Evolutionary conservation across 2,329 filamentous ascomycete species (phyloP), one percentile per base, ranked within the genome.

Genomic region (Pseudogymnoascus pannorum): DNA sequence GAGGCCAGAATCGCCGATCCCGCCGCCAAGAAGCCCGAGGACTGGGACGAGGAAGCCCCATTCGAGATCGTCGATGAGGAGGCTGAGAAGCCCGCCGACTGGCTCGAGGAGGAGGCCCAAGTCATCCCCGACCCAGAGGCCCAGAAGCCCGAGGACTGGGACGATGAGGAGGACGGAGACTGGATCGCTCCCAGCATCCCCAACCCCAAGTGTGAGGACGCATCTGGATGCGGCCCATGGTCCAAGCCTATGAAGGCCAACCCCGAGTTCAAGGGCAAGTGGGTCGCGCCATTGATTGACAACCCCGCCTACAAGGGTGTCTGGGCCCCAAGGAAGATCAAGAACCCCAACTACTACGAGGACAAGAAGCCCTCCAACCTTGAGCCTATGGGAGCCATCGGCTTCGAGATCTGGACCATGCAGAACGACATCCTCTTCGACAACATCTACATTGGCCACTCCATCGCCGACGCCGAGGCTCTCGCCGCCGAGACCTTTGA

Each of bases 401-500:
- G 94, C 71, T 97, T 97, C 73, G 94, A 99, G 79, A 93, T 99
- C 79, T 99, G 94, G 94, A 97, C 94, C 72, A 99, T 99, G 94
- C 93, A 97, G 80, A 96, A 87, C 76, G 89, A 97, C 74, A 97
- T 99, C 70, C 88, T 97, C 72, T 97, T 99, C 72, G 91, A 97
- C 86, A 99, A 99, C 87, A 95, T 99, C 82, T 99, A 97, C 85
- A 92, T 99, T 75, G 94, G 94, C 66, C 94, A 99, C 86, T 97
- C 93, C 18, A 76, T 94, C 69, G 91, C 91, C 73, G 94, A 99
- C 69, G 94, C 94, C 65, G 86, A 89, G 76, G 89, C 92, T 79
- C 82, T 99, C 72, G 89, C 91, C 70, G 83, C 88, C 67, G 91
- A 96, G 83, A 91, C 91, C 61, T 99, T 92, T 76, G 87, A 91